Evolutionary conservation across 345 rosid species (phyloP), one percentile per base, ranked within the genome.

Genomic region (Laguncularia racemosa): DNA sequence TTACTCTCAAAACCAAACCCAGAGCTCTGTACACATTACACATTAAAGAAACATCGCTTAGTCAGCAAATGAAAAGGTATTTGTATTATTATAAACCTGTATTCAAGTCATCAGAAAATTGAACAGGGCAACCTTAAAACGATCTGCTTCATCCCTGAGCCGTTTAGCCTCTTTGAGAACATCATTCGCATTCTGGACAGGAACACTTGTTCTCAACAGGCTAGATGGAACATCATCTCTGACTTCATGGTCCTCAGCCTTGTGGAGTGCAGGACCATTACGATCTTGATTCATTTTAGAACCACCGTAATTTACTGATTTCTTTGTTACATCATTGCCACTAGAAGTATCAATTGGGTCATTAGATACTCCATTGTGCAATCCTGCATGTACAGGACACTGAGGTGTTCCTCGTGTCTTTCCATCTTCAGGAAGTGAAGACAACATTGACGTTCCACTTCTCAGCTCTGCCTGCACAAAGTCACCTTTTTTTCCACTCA

Each of bases 1-100:
- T 71, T 83, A 61, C 89, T 77, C 74, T 88, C 91, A 63, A 71
- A 75, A 66, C 52, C 57, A 70, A 79, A 80, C 44, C 76, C 86
- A 58, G 71, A 69, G 38, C 44, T 73, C 95, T 86, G 64, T 43
- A 61, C 28, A 46, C n/a, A 16, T 17, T 14, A 48, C 7, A 2
- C 8, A 14, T 26, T 10, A 46, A 44, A 53, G 14, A 46, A n/a
- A 4, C 33, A 23, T 21, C 17, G 20, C 14, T 46, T 56, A 55
- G 44, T 48, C 20, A 46, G 57, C 11, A 50, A 21, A 40, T 56
- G 43, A 21, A 44, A 44, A 50, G 58, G 54, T 19, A 53, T 16
- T 17, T 12, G 20, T 28, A 46, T n/a, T 28, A 46, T n/a, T 38
- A 18, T 6, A 4, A 14, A 20, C 40, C 53, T 52, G 48, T 33